Percentiles rank a stretch among this genome's conserved stretches.
Evolutionary conservation across 495 filamentous ascomycete species (phyloP).

Genomic region (Podospora conica): DNA sequence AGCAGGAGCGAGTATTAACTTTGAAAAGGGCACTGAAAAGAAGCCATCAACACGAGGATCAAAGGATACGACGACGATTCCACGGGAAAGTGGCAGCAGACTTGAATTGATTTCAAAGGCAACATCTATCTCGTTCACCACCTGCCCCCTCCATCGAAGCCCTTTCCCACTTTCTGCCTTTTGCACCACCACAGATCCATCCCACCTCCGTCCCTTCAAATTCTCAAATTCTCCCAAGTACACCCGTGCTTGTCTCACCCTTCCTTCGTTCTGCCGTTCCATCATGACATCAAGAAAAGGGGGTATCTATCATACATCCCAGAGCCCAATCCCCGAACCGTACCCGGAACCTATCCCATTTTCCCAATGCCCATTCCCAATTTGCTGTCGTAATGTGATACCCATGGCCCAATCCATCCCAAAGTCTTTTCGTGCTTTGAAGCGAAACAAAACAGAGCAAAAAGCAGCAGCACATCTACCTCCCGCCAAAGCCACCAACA

Average conservation of each 20-base stretch:
- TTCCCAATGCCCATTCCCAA: neutral
- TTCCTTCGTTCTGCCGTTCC: neutral
- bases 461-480: neutral
- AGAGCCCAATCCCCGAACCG: neutral
- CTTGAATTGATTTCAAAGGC: neutral
- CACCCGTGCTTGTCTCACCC: neutral
- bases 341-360: neutral
- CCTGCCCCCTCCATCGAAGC: neutral
- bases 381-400: neutral
- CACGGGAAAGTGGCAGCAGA: no score
- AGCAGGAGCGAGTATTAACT: no score
- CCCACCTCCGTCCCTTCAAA: no score
- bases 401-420: neutral
- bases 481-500: neutral
- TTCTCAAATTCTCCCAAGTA: no score
- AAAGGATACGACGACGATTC: no score
- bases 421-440: neutral
- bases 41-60: no score
- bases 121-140: neutral
- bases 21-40: no score
- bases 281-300: slow-evolving; percentile 3
- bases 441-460: neutral
- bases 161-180: neutral
- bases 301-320: slow-evolving; percentile 24
- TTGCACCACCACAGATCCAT: no score